A percentile compares a stretch with the other conserved stretches of the same genome.
These are phyloP conservation scores for Nepenthes alata DNA, from an alignment of 179 eudicot species.

Conservation along the genomic window DNA sequence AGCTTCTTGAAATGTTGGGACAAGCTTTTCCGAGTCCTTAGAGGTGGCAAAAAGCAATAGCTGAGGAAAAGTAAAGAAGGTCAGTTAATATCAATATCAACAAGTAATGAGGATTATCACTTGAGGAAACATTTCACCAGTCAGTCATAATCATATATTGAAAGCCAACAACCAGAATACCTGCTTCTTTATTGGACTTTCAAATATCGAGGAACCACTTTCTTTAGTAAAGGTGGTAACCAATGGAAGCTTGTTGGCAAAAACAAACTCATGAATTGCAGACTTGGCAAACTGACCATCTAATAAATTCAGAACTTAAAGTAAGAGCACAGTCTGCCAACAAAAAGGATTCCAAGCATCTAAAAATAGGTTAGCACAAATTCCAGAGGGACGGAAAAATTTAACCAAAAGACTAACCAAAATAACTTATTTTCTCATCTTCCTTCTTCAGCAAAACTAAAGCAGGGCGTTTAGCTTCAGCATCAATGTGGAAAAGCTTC, in stretches of 20 bases:
- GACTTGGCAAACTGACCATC: conserved; percentile 63
- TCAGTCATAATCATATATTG: no score
- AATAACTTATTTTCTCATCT: conserved; percentile 53
- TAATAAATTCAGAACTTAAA: conserved; percentile 8
- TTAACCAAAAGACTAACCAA: conserved; percentile 36
- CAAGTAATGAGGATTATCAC: no score
- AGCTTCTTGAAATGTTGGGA: conserved; percentile 47
- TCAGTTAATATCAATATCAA: no score
- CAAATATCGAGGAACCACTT: conserved; percentile 52
- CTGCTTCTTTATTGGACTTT: conserved; percentile 66
- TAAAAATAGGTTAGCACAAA: no score
- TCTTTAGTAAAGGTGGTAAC: conserved; percentile 61
- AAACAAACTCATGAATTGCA: conserved; percentile 55
- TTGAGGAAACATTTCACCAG: no score
- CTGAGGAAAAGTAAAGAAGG: conserved; percentile 7
- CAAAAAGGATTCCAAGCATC: no score
- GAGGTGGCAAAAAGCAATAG: conserved; percentile 58
- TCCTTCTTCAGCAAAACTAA: conserved; percentile 72
- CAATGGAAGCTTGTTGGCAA: conserved; percentile 58
- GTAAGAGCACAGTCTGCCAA: no score
- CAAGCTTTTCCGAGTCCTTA: conserved; percentile 38
- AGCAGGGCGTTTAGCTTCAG: conserved; percentile 53
- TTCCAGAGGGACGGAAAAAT: no score
- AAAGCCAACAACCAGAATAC: conserved; percentile 15
- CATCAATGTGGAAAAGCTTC: conserved; percentile 51